A percentile compares a stretch with the other conserved stretches of the same genome.
Evolutionary conservation across 208 protist genomes (phyloP).

Genomic region (Leishmania turanica): DNA sequence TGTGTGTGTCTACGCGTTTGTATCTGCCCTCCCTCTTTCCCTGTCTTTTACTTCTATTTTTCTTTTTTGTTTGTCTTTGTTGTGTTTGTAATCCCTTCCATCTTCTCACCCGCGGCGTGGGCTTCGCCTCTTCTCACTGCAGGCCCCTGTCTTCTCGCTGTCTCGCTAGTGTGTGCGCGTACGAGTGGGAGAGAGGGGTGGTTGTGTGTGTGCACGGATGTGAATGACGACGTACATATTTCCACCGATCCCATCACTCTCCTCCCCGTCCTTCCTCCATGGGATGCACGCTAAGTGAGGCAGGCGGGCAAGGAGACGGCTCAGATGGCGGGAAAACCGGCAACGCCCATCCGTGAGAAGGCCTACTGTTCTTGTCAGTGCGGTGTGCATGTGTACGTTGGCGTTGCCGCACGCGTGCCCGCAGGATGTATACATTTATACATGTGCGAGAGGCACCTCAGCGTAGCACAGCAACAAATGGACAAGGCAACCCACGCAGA

Average conservation of each 20-base stretch:
- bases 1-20: neutral
- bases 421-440: slow-evolving; percentile 12
- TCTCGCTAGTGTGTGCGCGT: neutral
- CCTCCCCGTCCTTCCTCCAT: neutral
- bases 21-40: neutral
- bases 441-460: neutral
- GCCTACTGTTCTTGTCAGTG: neutral
- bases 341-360: neutral
- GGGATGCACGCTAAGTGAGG: neutral
- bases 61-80: neutral
- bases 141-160: neutral
- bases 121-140: neutral
- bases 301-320: neutral
- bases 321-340: neutral
- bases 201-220: neutral
- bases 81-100: neutral
- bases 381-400: neutral
- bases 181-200: neutral
- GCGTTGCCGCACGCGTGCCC: neutral
- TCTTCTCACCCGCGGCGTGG: neutral
- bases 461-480: neutral
- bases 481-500: neutral
- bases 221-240: neutral
- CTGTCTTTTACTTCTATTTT: neutral
- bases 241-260: neutral